Evolutionary conservation across 306 rosid species (phyloP), one percentile per base, ranked within the genome.

Genomic region (Lotus japonicus): DNA sequence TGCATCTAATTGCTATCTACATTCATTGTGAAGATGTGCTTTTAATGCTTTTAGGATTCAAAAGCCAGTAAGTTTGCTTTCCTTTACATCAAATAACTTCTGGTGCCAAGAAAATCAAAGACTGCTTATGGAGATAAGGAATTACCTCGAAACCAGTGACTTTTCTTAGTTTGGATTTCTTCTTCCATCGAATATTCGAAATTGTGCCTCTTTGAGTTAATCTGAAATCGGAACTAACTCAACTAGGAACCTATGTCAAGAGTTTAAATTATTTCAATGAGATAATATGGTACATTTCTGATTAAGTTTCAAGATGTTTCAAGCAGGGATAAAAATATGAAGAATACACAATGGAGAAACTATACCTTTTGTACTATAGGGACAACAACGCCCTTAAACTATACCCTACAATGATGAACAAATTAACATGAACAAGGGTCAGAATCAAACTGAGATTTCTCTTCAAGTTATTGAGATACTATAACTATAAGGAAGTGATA

Each of bases 101-200:
- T 6, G 41, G 7, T 28, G 33, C 33, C 33, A 28, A 7, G 41
- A 35, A 35, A 35, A 35, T 35, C 41, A 35, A 35, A 35, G 41
- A 6, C 41, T 5, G 39, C 26, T 45, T 15, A 36, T 12, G 61
- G n/a, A 66, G 19, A 11, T 21, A 4, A 28, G 4, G 54, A 35
- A 21, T 35, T 35, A 35, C 97, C 91, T 88, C 88, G 48, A 91
- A 88, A 49, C 97, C 97, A 31, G 91, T 91, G 48, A 91, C 81
- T 58, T 88, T 88, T 71, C 88, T 84, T 12, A 77, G 77, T 0
- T 84, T 82, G 43, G 78, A 65, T 72, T 88, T 88, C 79, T 82
- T 90, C 77, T 83, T 88, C 79, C 52, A 69, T 36, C 77, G 84
- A 13, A 86, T n/a, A n/a, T n/a, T 17, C 65, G 83, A 91, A 74